Conservation (phyloP, 768 basidiomycete species). For the Stropharia rugosoannulata region DNA sequence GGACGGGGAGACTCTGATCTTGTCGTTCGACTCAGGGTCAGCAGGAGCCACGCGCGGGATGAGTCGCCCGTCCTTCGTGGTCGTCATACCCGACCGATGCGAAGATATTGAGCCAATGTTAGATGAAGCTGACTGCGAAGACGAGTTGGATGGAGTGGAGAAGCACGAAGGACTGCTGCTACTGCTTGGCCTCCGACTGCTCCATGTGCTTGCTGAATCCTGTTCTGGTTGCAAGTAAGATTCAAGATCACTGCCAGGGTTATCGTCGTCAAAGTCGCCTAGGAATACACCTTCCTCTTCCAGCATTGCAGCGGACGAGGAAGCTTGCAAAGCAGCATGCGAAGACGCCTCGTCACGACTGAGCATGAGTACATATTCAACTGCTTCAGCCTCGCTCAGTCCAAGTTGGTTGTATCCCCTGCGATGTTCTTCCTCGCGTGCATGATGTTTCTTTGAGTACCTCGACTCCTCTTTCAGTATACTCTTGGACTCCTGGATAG, state of each 20-base stretch:
- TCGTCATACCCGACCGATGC: slow-evolving; percentile 20
- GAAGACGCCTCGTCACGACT: slow-evolving; percentile 71
- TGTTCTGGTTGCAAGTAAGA: not conserved
- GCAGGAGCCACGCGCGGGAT: slow-evolving; percentile 26
- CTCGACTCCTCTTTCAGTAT: slow-evolving; percentile 50
- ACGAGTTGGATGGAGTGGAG: slow-evolving; percentile 9
- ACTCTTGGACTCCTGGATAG: slow-evolving; percentile 57
- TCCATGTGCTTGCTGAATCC: not conserved
- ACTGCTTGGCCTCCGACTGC: slow-evolving; percentile 7
- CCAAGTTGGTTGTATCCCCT: slow-evolving; percentile 62
- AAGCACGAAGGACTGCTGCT: slow-evolving; percentile 3
- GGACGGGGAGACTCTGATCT: slow-evolving; percentile 56
- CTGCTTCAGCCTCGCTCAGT: slow-evolving; percentile 68
- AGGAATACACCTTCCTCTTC: slow-evolving; percentile 52
- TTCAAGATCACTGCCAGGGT: slow-evolving; percentile 13
- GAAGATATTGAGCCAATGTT: slow-evolving; percentile 10
- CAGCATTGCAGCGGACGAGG: slow-evolving; percentile 4
- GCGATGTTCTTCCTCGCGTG: slow-evolving; percentile 57
- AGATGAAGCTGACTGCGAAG: slow-evolving; percentile 20
- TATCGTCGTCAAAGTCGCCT: slow-evolving; percentile 51
- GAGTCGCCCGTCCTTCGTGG: slow-evolving; percentile 19
- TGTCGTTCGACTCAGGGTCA: slow-evolving; percentile 39
- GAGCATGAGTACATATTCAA: slow-evolving; percentile 83
- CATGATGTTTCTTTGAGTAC: slow-evolving; percentile 33
- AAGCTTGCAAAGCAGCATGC: slow-evolving; percentile 9